A percentile compares a stretch with the other conserved stretches of the same genome.
Evolutionary conservation across 768 basidiomycete species (phyloP).

Genomic region (Ramaria sp.): DNA sequence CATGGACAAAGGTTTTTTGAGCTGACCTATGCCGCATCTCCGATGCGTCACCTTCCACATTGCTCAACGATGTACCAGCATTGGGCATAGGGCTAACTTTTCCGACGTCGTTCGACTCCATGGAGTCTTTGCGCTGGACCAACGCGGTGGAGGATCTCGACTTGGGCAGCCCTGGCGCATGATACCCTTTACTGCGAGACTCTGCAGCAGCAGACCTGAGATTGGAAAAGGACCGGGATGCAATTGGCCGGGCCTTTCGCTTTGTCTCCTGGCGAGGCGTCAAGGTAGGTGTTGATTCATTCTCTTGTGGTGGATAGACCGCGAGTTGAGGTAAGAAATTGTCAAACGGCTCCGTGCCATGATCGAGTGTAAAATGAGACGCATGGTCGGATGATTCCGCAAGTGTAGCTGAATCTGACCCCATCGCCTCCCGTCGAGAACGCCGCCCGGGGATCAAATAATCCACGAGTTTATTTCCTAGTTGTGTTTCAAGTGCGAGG

Average conservation of each 20-base stretch:
- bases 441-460: constrained; percentile 73
- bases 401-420: constrained; percentile 2
- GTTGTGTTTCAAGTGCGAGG: constrained; percentile 74
- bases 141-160: constrained; percentile 4
- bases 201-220: constrained; percentile 1
- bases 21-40: constrained; percentile 76
- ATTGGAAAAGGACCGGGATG: constrained; percentile 7
- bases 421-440: neutral
- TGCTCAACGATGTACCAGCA: neutral
- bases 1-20: constrained; percentile 74
- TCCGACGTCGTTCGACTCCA: neutral
- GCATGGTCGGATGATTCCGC: neutral
- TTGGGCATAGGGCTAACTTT: neutral
- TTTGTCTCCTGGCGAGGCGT: neutral
- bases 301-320: neutral
- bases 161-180: constrained; percentile 4
- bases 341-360: neutral
- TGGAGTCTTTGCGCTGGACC: neutral
- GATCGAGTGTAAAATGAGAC: neutral
- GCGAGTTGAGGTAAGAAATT: neutral
- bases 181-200: neutral
- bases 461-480: constrained; percentile 75
- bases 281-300: neutral
- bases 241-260: neutral
- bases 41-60: constrained; percentile 44